A percentile compares a stretch with the other conserved stretches of the same genome.
phyloP scores from a whole-genome alignment of 441 rosid genomes.

The Eutrema salsugineum region DNA sequence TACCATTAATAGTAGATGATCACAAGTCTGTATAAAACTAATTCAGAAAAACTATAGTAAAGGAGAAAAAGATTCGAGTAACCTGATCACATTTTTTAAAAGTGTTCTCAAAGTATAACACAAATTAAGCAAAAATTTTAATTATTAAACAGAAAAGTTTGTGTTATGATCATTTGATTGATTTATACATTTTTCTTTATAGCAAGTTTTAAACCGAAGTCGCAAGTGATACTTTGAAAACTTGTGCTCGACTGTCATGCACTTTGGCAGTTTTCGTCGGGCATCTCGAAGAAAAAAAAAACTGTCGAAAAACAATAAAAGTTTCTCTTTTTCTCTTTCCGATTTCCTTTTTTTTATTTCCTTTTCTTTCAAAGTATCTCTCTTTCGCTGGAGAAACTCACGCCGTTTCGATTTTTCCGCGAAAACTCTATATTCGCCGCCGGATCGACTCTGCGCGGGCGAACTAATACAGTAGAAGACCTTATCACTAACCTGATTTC shows the following conservation, averaged over 20 bases:
- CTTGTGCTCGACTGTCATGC: constrained; percentile 52
- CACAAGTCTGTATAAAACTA: neutral
- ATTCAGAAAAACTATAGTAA: neutral
- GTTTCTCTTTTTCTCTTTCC: constrained; percentile 7
- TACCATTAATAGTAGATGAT: constrained; percentile 1
- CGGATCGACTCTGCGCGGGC: constrained; percentile 10
- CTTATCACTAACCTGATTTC: neutral
- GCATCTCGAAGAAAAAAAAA: constrained; percentile 15
- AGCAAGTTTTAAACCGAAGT: neutral
- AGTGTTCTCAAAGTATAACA: neutral
- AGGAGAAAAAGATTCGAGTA: neutral
- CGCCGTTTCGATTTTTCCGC: constrained; percentile 30
- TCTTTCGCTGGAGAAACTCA: constrained; percentile 18
- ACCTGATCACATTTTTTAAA: neutral
- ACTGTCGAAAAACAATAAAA: constrained; percentile 23
- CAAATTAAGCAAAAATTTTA: neutral
- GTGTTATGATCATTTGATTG: neutral
- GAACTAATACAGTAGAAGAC: neutral
- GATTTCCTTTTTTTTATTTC: constrained; percentile 17
- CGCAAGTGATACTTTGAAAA: neutral
- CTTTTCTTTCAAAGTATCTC: constrained; percentile 24
- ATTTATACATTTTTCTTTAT: neutral
- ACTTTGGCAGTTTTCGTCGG: constrained; percentile 40
- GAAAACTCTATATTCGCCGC: neutral
- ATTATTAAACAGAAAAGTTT: neutral